These are phyloP conservation scores for Albugo laibachii DNA, from an alignment of 352 stramenopile species.

Conservation along the genomic window DNA sequence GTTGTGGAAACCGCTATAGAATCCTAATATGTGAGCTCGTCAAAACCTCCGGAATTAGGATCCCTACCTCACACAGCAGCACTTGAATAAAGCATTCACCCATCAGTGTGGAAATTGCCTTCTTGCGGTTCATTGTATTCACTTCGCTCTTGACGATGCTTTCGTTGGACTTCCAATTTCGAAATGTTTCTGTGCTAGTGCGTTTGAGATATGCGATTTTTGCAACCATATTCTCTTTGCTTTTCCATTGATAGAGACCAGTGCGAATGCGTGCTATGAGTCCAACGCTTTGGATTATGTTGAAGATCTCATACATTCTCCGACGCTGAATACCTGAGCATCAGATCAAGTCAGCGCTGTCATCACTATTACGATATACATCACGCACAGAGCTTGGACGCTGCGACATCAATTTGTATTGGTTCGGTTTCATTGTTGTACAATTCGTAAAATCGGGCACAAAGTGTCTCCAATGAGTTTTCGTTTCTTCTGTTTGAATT, in stretches of 20 bases:
- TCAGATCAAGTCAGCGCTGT: not conserved
- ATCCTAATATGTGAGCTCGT: not conserved
- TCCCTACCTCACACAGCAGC: conserved; percentile 16
- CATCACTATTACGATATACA: not conserved
- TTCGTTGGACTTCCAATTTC: not conserved
- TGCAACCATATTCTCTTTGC: conserved; percentile 13
- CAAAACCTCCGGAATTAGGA: not conserved
- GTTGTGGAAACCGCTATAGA: conserved; percentile 12
- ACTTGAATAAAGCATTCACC: conserved; percentile 19
- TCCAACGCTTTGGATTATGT: conserved; percentile 20
- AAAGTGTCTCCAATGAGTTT: conserved; percentile 15
- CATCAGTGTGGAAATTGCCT: conserved; percentile 14
- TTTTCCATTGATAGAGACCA: conserved; percentile 16
- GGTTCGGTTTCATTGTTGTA: conserved; percentile 14
- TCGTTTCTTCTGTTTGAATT: conserved; percentile 9
- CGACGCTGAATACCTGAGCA: conserved; percentile 13
- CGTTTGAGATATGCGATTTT: conserved; percentile 14
- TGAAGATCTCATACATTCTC: conserved; percentile 21
- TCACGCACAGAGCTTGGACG: conserved; percentile 12
- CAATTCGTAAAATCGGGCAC: conserved; percentile 15
- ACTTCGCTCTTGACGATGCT: conserved; percentile 3
- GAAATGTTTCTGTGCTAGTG: not conserved
- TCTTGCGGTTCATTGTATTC: conserved; percentile 9
- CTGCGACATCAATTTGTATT: conserved; percentile 17
- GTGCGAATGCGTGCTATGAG: conserved; percentile 12